phyloP scores from a whole-genome alignment of 2,329 filamentous ascomycete species.

The Trichoderma semiorbis region DNA sequence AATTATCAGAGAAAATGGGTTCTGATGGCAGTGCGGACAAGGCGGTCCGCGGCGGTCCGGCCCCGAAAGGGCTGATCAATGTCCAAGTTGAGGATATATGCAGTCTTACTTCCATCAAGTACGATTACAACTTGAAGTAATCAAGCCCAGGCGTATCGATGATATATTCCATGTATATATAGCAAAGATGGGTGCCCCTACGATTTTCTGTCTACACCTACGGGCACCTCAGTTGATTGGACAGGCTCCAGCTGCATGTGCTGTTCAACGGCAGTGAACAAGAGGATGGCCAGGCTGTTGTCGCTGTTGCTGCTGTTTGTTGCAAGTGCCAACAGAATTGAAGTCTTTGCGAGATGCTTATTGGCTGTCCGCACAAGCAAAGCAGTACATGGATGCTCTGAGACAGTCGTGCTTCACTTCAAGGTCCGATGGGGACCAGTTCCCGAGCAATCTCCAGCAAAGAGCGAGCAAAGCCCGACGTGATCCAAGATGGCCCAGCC shows the following conservation, averaged over 20 bases:
- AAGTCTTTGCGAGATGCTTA: neutral
- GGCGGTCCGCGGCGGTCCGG: constrained; percentile 4
- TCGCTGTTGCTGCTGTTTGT: neutral
- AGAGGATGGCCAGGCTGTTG: neutral
- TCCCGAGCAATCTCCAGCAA: constrained; percentile 8
- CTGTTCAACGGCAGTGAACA: neutral
- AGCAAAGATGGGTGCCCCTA: neutral
- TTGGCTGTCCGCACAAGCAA: neutral
- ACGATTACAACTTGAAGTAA: neutral
- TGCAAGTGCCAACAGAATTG: neutral
- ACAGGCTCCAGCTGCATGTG: neutral
- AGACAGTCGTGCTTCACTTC: neutral
- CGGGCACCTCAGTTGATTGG: neutral
- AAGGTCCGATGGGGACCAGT: constrained; percentile 1
- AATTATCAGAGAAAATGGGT: neutral
- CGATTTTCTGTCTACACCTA: neutral
- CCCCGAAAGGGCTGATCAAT: neutral
- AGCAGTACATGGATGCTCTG: neutral
- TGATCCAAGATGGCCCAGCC: neutral
- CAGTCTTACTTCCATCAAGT: neutral
- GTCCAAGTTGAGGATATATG: neutral
- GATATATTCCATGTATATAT: neutral
- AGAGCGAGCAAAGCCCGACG: constrained; percentile 1
- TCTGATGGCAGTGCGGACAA: neutral
- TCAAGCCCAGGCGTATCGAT: neutral